Evolutionary conservation across 495 filamentous ascomycete species (phyloP), one percentile per base, ranked within the genome.

Genomic region (Letharia lupina): DNA sequence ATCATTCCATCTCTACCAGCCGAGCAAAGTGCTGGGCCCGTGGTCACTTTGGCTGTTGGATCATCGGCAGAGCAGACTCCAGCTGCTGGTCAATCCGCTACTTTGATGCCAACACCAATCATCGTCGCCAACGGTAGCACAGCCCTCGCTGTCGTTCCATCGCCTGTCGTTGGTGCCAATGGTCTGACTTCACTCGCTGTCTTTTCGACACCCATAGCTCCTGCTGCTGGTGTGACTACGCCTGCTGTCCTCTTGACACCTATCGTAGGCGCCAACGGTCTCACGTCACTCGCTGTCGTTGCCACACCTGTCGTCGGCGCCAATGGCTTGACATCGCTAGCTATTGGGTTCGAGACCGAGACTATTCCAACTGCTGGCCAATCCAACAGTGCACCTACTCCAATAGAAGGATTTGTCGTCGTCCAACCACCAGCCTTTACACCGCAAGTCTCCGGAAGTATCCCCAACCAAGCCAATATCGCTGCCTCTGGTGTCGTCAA

Each of bases 231-330:
- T 35, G 28, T 66, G 16, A 62, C 37, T 16, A 52, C 35, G 4
- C 64, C 64, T 20, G 64, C 64, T 39, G 47, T 66, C 45, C 33
- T 62, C n/a, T 54, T 66, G 47, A 66, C 64, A 28, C 64, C 58
- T 35, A 48, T 61, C 11, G 64, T 66, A 16, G 64, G 64, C 20
- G 37, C 58, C 13, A 66, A 66, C 8, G 64, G 64, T 28, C 40
- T 66, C 57, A 61, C 64, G 31, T 66, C 64, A 37, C 64, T 66
- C 20, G 64, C 64, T n/a, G 58, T 66, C 10, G 57, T 62, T 61
- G 64, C 64, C 18, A 66, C 58, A 62, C 64, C 64, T 35, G 40
- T 66, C 8, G 35, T 66, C 18, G 64, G 58, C 31, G 64, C 64
- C 20, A 66, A 66, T 18, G 64, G 64, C 42, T 37, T 61, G n/a